A percentile compares a stretch with the other conserved stretches of the same genome.
Evolutionary conservation across 306 rosid species (phyloP).

Genomic region (Gleditsia sinensis): DNA sequence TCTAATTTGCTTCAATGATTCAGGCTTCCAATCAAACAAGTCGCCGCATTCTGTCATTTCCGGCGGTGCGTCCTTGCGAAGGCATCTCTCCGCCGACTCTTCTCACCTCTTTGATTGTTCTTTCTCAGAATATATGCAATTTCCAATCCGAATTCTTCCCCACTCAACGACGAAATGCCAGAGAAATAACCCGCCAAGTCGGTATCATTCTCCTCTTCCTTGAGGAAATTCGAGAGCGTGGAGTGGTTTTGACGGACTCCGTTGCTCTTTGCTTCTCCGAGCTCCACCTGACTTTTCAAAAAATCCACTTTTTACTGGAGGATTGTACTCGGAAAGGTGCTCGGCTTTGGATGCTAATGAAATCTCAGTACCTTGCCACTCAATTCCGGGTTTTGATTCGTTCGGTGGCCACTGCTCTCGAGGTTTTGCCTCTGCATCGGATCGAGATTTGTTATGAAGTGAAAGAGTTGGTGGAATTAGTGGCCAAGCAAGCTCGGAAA

Average conservation of each 20-base stretch:
- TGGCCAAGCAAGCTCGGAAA: conserved; percentile 59
- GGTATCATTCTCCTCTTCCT: conserved; percentile 56
- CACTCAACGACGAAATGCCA: conserved; percentile 59
- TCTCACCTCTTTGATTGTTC: conserved; percentile 51
- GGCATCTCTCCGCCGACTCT: conserved; percentile 53
- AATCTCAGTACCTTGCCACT: conserved; percentile 48
- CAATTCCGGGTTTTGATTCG: conserved; percentile 51
- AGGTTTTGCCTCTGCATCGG: conserved; percentile 54
- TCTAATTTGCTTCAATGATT: conserved; percentile 38
- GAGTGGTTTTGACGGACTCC: conserved; percentile 28
- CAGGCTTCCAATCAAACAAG: conserved; percentile 22
- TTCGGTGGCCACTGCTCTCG: conserved; percentile 58
- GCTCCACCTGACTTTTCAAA: conserved; percentile 69
- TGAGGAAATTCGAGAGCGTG: conserved; percentile 48
- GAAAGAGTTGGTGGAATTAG: conserved; percentile 62
- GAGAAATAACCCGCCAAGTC: conserved; percentile 66
- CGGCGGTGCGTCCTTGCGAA: conserved; percentile 85
- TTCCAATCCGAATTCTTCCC: conserved; percentile 43
- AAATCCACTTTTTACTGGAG: conserved; percentile 57
- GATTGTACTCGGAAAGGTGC: conserved; percentile 59
- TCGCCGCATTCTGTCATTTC: conserved; percentile 67
- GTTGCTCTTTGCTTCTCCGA: conserved; percentile 58
- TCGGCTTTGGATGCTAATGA: conserved; percentile 56
- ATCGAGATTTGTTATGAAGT: conserved; percentile 56
- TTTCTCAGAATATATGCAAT: conserved; percentile 49